These are phyloP conservation scores for Raddia guianensis DNA, from an alignment of 176 grass and related monocot species.

Conservation along the genomic window DNA sequence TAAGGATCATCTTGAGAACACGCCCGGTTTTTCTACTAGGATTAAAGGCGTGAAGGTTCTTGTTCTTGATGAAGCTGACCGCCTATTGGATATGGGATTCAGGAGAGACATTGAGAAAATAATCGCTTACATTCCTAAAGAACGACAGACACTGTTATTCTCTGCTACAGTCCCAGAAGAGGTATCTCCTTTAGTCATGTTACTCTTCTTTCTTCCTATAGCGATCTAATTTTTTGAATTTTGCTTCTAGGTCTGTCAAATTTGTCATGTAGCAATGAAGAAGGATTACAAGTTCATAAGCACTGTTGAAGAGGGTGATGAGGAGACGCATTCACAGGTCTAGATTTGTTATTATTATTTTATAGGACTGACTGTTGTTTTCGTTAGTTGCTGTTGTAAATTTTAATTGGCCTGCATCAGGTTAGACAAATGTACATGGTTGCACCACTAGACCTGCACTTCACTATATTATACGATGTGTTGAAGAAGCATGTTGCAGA, in stretches of 20 bases:
- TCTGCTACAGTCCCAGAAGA: conserved; percentile 92
- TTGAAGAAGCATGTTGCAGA: conserved; percentile 70
- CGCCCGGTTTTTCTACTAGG: conserved; percentile 71
- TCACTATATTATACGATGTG: conserved; percentile 67
- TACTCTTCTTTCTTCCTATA: conserved; percentile 25
- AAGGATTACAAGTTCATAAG: conserved; percentile 78
- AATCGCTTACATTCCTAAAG: conserved; percentile 78
- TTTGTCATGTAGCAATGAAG: conserved; percentile 84
- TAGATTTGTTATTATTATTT: conserved; percentile 24
- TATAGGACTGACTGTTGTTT: background rate
- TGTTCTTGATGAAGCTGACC: conserved; percentile 97
- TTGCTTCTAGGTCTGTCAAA: conserved; percentile 69
- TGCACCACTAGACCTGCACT: conserved; percentile 65
- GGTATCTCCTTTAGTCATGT: conserved; percentile 55
- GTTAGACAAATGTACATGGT: conserved; percentile 81
- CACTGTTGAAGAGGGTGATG: conserved; percentile 87
- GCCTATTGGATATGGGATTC: conserved; percentile 96
- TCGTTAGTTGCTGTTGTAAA: conserved; percentile 38
- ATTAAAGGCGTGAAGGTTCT: conserved; percentile 88
- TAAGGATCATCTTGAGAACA: conserved; percentile 94
- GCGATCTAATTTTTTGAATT: conserved; percentile 35
- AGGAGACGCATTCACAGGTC: conserved; percentile 92
- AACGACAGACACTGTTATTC: conserved; percentile 89
- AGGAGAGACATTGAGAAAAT: conserved; percentile 94
- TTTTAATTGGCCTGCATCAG: conserved; percentile 50